phyloP scores from a whole-genome alignment of 192 early-diverging fungal genomes.

The Phycomyces nitens region DNA sequence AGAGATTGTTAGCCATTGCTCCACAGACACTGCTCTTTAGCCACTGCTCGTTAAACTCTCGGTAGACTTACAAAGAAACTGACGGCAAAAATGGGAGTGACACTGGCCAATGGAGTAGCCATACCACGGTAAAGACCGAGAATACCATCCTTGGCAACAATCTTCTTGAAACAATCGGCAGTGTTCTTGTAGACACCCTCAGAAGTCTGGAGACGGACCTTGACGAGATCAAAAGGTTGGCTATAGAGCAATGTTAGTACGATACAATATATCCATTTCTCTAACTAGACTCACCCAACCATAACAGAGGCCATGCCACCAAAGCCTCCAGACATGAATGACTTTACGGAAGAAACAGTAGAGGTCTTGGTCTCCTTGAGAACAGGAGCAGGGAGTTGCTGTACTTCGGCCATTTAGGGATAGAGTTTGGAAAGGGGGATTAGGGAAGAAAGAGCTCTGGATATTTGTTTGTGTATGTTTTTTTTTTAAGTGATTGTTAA shows the following conservation, averaged over 20 bases:
- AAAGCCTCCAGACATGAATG: constrained; percentile 89
- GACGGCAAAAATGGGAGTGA: constrained; percentile 95
- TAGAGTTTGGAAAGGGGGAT: too few species aligned
- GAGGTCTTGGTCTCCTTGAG: constrained; percentile 18
- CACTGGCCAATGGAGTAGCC: constrained; percentile 86
- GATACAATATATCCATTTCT: too few species aligned
- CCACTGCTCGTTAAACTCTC: too few species aligned
- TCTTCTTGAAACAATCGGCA: constrained; percentile 88
- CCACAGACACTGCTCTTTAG: too few species aligned
- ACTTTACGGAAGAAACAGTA: constrained; percentile 63
- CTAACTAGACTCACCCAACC: constrained; percentile 64
- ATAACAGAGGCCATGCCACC: constrained; percentile 83
- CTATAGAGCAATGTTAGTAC: constrained; percentile 26
- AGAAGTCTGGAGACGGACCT: constrained; percentile 94
- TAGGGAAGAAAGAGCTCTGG: too few species aligned
- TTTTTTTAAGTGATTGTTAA: too few species aligned
- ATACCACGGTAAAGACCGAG: constrained; percentile 94
- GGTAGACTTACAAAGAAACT: constrained; percentile 75
- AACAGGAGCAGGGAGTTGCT: neutral
- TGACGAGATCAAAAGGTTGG: constrained; percentile 86
- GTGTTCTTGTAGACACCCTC: constrained; percentile 78
- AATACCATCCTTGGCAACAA: constrained; percentile 85
- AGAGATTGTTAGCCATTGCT: too few species aligned
- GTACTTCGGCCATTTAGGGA: neutral
- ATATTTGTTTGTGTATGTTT: too few species aligned